phyloP scores from a whole-genome alignment of 2,329 filamentous ascomycete species.

The Fusarium brachygibbosum region DNA sequence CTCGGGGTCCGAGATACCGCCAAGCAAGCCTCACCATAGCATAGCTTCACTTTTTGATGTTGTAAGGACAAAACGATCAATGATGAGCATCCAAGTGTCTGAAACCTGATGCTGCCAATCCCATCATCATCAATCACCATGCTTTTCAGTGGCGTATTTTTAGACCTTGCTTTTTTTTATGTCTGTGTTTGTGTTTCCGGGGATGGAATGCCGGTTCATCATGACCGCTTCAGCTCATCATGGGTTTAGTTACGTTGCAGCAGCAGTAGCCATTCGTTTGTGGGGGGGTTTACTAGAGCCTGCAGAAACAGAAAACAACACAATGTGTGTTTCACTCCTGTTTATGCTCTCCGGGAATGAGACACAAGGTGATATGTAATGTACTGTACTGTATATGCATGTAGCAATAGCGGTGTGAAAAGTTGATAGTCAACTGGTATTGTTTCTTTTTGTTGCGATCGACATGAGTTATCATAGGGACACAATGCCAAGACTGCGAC shows the following conservation, averaged over 20 bases:
- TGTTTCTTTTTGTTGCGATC: slow-evolving; percentile 9
- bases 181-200: background rate
- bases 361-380: background rate
- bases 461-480: slow-evolving; percentile 6
- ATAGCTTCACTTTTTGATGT: slow-evolving; percentile 3
- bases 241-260: background rate
- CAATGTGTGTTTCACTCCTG: slow-evolving; percentile 5
- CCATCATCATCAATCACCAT: background rate
- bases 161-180: background rate
- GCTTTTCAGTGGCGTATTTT: background rate
- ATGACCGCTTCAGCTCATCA: background rate
- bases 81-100: background rate
- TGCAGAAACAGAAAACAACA: slow-evolving; percentile 1
- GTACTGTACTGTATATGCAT: background rate
- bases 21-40: slow-evolving; percentile 31
- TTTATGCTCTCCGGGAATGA: background rate
- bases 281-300: background rate
- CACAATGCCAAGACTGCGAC: slow-evolving; percentile 1
- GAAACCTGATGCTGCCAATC: background rate
- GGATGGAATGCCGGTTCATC: slow-evolving; percentile 1
- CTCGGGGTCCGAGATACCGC: slow-evolving; percentile 26
- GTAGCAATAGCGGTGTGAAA: slow-evolving; percentile 2
- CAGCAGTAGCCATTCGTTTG: background rate
- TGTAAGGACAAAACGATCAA: background rate
- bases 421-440: background rate